Evolutionary conservation across 495 filamentous ascomycete species (phyloP).

Genomic region (Penicillium argentinense): DNA sequence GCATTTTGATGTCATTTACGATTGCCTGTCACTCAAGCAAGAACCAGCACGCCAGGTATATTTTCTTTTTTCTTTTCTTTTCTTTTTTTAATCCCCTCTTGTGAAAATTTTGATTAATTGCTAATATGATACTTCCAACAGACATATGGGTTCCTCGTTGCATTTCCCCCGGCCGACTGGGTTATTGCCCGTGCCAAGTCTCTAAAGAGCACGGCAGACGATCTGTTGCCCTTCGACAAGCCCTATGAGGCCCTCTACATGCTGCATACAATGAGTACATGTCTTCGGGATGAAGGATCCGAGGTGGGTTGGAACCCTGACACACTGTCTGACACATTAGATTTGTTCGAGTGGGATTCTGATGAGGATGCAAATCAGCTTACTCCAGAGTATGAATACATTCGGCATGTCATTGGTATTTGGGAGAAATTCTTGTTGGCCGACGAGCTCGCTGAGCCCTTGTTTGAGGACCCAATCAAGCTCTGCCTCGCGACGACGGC

Average conservation of each 20-base stretch:
- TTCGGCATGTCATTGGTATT: conserved; percentile 43
- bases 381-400: conserved; percentile 34
- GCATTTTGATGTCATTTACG: conserved; percentile 84
- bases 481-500: conserved; percentile 33
- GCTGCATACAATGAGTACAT: conserved; percentile 58
- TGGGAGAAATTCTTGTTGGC: conserved; percentile 43
- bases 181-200: conserved; percentile 59
- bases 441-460: conserved; percentile 27
- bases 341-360: conserved; percentile 5
- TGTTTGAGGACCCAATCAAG: conserved; percentile 17
- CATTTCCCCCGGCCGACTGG: conserved; percentile 68
- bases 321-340: not conserved
- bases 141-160: conserved; percentile 72
- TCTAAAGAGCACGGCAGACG: conserved; percentile 47
- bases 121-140: conserved; percentile 29
- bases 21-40: conserved; percentile 74
- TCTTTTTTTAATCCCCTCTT: conserved; percentile 1
- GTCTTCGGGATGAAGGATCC: conserved; percentile 45
- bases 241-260: conserved; percentile 78
- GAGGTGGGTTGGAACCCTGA: conserved; percentile 29
- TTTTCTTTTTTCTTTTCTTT: not conserved
- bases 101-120: too few relatives aligned
- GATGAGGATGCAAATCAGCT: conserved; percentile 19
- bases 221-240: conserved; percentile 65
- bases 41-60: conserved; percentile 65